Base-by-base conservation (phyloP, 2,329 filamentous ascomycete species). In the Dactylellina cionopaga region DNA sequence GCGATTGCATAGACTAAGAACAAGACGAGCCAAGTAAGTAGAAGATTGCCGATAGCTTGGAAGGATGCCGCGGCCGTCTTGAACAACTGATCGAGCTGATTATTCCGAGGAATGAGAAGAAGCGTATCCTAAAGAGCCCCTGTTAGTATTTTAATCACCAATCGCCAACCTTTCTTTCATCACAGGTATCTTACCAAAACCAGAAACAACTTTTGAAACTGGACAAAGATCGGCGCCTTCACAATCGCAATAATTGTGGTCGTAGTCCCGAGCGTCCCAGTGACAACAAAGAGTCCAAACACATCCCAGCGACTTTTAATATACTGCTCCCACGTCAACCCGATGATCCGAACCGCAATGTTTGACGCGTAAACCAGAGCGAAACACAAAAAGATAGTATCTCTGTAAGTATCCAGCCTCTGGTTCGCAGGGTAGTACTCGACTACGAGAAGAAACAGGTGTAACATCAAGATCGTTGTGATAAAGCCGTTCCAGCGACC, bases 1-100 rank as follows among this genome's bases (percentile, higher is more conserved):
- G 95, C 96, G 77, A 99, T 99, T 47, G 95, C 94, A 79, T 93
- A 99, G 19, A 97, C 92, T 44, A 99, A 83, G 82, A 98, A 99
- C 71, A 99, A 87, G 1, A 99, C 92, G 74, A 98, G 91, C 95
- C 95, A 99, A 0, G 96, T 99, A 1, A 94, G 94, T 37, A 99
- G 83, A 43, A 99, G 84, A 78, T 97, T 99, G 66, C 90, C 87
- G 76, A 99, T 99, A 15, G 91, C 89, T 1, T 91, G 90, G 76
- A 99, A 82, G 87, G 92, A 96, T 58, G 94, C 95, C 9, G 95
- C 95, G 0, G 94, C 96, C 1, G 96, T 99, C 81, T 99, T 99
- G 87, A 99, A 99, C 0, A 99, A 87, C 80, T 99, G 95, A 79
- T 99, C 96, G 19, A 99, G 86, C 52, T 96, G 93, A 77, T 99